phyloP scores from a whole-genome alignment of 331 rosid species.

The Rosa hybrid region DNA sequence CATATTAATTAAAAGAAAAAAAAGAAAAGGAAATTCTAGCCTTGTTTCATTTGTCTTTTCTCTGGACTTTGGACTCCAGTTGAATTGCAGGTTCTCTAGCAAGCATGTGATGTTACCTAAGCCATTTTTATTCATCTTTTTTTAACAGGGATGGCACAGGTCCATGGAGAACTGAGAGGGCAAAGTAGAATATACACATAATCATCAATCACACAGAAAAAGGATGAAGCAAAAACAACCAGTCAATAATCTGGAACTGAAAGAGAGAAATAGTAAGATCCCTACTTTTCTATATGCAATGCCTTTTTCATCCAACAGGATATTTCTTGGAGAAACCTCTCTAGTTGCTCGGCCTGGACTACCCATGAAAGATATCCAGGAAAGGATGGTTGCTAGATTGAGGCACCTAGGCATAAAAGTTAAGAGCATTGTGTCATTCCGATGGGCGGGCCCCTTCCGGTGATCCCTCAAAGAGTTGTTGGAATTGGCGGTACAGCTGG shows the following conservation, averaged over 20 bases:
- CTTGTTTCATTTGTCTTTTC: neutral
- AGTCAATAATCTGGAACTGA: constrained; percentile 26
- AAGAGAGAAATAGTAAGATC: constrained; percentile 71
- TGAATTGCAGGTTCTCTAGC: neutral
- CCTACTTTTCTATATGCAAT: constrained; percentile 95
- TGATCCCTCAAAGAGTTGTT: constrained; percentile 92
- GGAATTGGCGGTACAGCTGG: constrained; percentile 99
- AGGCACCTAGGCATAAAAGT: constrained; percentile 85
- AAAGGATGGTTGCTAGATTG: constrained; percentile 88
- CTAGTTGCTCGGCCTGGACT: constrained; percentile 94
- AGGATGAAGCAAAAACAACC: too few relatives aligned
- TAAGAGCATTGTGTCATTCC: constrained; percentile 93
- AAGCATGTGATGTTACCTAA: constrained; percentile 1
- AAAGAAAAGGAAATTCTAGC: too few relatives aligned
- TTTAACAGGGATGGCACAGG: constrained; percentile 29
- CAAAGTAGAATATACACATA: constrained; percentile 15
- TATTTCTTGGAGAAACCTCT: constrained; percentile 96
- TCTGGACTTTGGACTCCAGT: neutral
- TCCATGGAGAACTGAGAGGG: constrained; percentile 22
- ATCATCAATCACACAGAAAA: too few relatives aligned
- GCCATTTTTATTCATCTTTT: neutral
- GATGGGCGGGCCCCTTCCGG: constrained; percentile 98
- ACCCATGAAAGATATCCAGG: constrained; percentile 81
- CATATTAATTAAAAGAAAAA: neutral
- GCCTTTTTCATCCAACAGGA: constrained; percentile 85